A percentile compares a stretch with the other conserved stretches of the same genome.
Evolutionary conservation across 805 yeast species (phyloP).

Genomic region (Kodamaea sagamina): DNA sequence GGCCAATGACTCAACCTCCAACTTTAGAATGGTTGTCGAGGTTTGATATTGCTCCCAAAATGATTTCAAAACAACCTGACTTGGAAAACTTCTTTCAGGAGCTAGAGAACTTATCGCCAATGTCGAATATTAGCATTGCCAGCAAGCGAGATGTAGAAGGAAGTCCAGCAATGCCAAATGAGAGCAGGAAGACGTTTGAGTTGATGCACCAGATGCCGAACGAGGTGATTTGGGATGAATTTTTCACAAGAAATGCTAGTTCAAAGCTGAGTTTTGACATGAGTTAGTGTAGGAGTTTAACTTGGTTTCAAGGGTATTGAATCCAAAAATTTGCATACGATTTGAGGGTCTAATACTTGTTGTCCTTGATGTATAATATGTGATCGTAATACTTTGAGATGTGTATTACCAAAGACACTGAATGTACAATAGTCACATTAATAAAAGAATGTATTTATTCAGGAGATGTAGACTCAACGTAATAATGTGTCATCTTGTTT

Average conservation of each 20-base stretch:
- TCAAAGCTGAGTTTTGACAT: slow-evolving; percentile 3
- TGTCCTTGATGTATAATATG: no score
- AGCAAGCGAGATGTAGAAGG: slow-evolving; percentile 5
- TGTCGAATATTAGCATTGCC: slow-evolving; percentile 11
- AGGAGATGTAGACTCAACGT: no score
- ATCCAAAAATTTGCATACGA: no score
- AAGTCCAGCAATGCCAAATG: slow-evolving; percentile 25
- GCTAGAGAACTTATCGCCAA: slow-evolving; percentile 36
- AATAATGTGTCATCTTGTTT: no score
- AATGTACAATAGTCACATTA: no score
- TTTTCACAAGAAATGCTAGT: slow-evolving; percentile 37
- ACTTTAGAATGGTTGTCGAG: slow-evolving; percentile 39
- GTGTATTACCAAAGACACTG: no score
- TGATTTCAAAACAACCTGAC: slow-evolving; percentile 12
- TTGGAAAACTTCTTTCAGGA: slow-evolving; percentile 52
- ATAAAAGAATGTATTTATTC: no score
- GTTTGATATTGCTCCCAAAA: slow-evolving; percentile 12
- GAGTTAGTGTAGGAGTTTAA: not conserved
- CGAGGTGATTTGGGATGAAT: slow-evolving; percentile 71
- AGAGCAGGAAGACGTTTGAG: slow-evolving; percentile 59
- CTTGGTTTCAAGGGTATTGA: no score
- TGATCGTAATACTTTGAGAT: no score
- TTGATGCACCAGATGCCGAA: slow-evolving; percentile 63
- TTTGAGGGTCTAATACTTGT: no score
- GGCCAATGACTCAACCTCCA: not conserved